Evolutionary conservation across 805 yeast species (phyloP).

Genomic region (Yarrowia sp.): DNA sequence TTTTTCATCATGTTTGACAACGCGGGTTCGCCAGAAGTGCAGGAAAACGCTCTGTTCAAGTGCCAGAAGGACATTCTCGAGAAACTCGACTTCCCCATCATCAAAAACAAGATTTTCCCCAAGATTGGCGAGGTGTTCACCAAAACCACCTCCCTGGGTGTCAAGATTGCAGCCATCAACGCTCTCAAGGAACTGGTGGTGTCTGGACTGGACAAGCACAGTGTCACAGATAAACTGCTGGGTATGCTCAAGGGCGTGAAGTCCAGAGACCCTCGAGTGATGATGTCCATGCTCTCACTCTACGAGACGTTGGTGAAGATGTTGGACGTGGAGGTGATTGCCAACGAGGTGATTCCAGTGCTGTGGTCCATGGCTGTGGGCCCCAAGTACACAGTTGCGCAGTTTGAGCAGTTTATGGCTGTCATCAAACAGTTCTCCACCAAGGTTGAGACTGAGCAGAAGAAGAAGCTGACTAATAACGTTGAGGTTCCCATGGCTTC

Average conservation of each 20-base stretch:
- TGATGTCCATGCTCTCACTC: slow-evolving; percentile 57
- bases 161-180: slow-evolving; percentile 71
- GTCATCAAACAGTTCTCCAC: slow-evolving; percentile 55
- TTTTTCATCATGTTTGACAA: slow-evolving; percentile 50
- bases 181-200: slow-evolving; percentile 58
- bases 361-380: slow-evolving; percentile 60
- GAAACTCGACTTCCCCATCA: slow-evolving; percentile 67
- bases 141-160: slow-evolving; percentile 81
- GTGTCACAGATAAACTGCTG: slow-evolving; percentile 77
- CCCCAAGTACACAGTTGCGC: slow-evolving; percentile 53
- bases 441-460: slow-evolving; percentile 56
- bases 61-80: slow-evolving; percentile 51
- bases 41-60: slow-evolving; percentile 61
- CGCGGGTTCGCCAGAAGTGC: slow-evolving; percentile 52
- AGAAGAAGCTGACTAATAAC: slow-evolving; percentile 47
- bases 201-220: slow-evolving; percentile 68
- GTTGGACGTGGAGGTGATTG: slow-evolving; percentile 58
- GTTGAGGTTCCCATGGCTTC: slow-evolving; percentile 16
- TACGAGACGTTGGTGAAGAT: slow-evolving; percentile 51
- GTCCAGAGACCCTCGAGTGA: slow-evolving; percentile 73
- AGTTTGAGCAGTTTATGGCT: slow-evolving; percentile 54
- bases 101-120: slow-evolving; percentile 81
- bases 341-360: slow-evolving; percentile 63
- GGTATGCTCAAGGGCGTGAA: slow-evolving; percentile 79
- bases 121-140: slow-evolving; percentile 73